Evolutionary conservation across 805 yeast species (phyloP).

Genomic region (Saccharomycopsis sp.): DNA sequence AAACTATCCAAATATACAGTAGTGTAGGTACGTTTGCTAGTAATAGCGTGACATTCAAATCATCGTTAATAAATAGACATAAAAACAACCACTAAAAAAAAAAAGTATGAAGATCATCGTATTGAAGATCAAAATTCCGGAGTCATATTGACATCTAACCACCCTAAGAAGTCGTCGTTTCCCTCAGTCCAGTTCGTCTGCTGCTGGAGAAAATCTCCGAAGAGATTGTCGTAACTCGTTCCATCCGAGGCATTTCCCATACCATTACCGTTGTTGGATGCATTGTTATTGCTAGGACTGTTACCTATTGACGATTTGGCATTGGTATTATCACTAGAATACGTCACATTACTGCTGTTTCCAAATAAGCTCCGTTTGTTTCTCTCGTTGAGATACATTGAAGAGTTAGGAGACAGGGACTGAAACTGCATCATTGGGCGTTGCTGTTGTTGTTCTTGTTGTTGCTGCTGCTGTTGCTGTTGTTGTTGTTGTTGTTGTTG

Average conservation of each 20-base stretch:
- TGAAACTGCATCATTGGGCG: conserved; percentile 11
- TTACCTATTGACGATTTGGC: neutral
- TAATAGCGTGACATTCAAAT: too few relatives aligned
- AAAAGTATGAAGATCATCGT: neutral
- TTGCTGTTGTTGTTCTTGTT: neutral
- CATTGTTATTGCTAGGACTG: neutral
- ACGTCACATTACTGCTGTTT: too few relatives aligned
- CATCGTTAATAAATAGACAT: too few relatives aligned
- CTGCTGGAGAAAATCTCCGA: conserved; percentile 67
- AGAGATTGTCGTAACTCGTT: conserved; percentile 27
- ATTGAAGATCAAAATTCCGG: conserved; percentile 41
- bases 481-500: conserved; percentile 5
- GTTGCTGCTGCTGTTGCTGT: neutral
- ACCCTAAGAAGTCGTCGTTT: conserved; percentile 86
- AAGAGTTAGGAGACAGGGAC: neutral
- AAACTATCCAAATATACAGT: too few relatives aligned
- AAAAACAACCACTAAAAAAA: too few relatives aligned
- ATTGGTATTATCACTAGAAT: neutral
- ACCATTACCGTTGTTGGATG: neutral
- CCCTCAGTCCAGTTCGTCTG: conserved; percentile 82
- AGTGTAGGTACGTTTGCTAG: too few relatives aligned
- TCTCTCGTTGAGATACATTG: neutral
- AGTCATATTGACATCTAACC: conserved; percentile 82
- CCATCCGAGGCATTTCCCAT: neutral
- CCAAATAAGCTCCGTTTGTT: neutral